These are phyloP conservation scores for Sindora glabra DNA, from an alignment of 306 rosid species.

Conservation along the genomic window DNA sequence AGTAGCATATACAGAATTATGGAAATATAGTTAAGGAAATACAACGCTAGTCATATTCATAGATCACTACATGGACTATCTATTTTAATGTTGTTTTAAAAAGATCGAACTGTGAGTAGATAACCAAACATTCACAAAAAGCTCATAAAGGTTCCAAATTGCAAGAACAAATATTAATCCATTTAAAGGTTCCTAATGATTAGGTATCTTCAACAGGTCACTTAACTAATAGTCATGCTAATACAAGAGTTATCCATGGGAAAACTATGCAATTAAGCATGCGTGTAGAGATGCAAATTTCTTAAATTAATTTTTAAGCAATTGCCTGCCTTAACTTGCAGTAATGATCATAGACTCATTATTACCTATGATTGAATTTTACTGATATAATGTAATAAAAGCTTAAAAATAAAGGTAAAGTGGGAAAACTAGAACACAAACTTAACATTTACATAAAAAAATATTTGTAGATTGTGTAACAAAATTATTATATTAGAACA, in stretches of 20 bases:
- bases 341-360: background rate
- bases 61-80: too few species aligned
- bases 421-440: background rate
- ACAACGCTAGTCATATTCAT: background rate
- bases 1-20: too few species aligned
- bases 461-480: too few species aligned
- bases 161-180: background rate
- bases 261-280: background rate
- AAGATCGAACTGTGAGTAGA: background rate
- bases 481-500: too few species aligned
- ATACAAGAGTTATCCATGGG: too few species aligned
- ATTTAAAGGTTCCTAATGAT: background rate
- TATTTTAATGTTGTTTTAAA: too few species aligned
- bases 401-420: background rate
- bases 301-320: background rate
- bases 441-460: conserved; percentile 90
- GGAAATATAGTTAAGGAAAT: background rate
- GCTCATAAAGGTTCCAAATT: too few species aligned
- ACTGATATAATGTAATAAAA: background rate
- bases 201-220: background rate
- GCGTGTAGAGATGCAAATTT: background rate
- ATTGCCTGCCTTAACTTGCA: background rate
- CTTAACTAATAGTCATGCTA: background rate
- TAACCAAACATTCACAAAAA: background rate
- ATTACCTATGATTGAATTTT: background rate